Evolutionary conservation across 2,329 filamentous ascomycete genomes (phyloP), one percentile per base, ranked within the genome.

Genomic region (Colletotrichum horii): DNA sequence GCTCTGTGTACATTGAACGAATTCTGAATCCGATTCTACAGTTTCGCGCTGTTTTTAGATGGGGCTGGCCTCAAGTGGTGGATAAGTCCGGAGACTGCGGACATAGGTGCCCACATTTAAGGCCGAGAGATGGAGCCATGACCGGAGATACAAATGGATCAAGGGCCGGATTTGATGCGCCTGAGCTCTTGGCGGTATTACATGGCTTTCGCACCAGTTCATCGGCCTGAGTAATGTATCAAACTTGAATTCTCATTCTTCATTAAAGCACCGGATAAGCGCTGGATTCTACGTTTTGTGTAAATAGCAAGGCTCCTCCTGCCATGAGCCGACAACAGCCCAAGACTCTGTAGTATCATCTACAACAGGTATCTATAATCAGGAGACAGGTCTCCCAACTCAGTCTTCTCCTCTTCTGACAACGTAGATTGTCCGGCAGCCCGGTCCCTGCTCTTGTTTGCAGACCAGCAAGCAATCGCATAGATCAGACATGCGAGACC

Each of bases 401-500:
- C 89, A 30, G 85, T 89, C 86, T 92, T 92, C 81, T 94, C 91
- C 61, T 91, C 89, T 80, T 92, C 89, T 0, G 91, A 91, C 79
- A 93, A 82, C 0, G 65, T 69, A 34, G 79, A 77, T 8, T 86
- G 85, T 6, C 87, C 81, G 78, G 90, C 85, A 80, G 82, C 83
- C 64, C 83, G 89, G 22, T 91, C 88, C 71, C 93, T 87, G 80
- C 87, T 87, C 79, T 86, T 87, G 82, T 96, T 96, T 82, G 93
- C 89, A 76, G 83, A 82, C 78, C 83, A 84, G 75, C 94, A 92
- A 3, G 88, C 89, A 6, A 89, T 77, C 3, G 89, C 90, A 81
- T 96, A 96, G 1, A 88, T 71, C 19, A 86, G 82, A 79, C 92
- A 94, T 14, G 90, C 88, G 4, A 93, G 78, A 19, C 91, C 91